Evolutionary conservation across 441 rosid genomes (phyloP).

Genomic region (Cnidoscolus chayamansa): DNA sequence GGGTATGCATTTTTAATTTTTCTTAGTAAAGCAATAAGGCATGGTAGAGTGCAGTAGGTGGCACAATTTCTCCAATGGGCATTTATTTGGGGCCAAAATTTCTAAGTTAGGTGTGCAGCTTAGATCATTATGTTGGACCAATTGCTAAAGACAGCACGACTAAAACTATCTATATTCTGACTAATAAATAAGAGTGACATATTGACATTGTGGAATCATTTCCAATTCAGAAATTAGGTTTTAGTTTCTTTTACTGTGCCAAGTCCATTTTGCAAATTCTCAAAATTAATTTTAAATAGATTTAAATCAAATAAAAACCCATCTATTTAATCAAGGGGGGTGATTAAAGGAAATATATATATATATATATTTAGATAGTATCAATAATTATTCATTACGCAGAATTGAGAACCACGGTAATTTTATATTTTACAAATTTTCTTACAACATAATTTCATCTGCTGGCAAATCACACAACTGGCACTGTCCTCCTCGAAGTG

Average conservation of each 20-base stretch:
- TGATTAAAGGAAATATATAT: neutral
- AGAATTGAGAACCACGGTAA: neutral
- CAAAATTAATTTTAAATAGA: too few species aligned
- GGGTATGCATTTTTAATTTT: neutral
- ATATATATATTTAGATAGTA: neutral
- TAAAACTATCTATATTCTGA: too few species aligned
- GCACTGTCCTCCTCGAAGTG: conserved; percentile 10
- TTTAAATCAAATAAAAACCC: too few species aligned
- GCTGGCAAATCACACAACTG: neutral
- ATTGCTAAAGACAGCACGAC: too few species aligned
- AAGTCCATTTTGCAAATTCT: too few species aligned
- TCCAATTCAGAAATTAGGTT: too few species aligned
- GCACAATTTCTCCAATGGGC: neutral
- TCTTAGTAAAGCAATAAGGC: neutral
- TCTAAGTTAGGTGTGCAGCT: neutral
- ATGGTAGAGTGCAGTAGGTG: neutral
- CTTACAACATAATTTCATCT: neutral
- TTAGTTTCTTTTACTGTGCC: too few species aligned
- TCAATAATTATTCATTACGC: neutral
- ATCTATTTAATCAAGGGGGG: too few species aligned
- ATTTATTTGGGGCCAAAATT: neutral
- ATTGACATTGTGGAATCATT: neutral
- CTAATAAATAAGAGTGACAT: neutral
- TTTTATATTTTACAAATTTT: neutral
- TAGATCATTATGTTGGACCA: neutral